Evolutionary conservation across 352 stramenopile species (phyloP), one percentile per base, ranked within the genome.

Genomic region (Halophytophthora batemanensis): DNA sequence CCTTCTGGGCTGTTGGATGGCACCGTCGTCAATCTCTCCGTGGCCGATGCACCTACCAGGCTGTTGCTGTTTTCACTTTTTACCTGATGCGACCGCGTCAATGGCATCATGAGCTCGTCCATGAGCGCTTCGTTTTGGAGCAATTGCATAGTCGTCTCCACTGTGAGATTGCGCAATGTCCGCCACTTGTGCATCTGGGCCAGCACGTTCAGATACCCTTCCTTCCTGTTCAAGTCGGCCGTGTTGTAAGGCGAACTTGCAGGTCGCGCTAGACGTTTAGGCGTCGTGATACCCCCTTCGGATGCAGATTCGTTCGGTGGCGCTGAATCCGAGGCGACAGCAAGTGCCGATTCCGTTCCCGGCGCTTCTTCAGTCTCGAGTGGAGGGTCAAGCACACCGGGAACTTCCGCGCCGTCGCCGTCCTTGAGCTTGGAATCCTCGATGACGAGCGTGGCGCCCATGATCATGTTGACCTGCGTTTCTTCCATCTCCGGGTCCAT

Each of bases 401-500:
- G 25, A 13, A 31, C 14, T 14, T 31, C 55, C 29, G 38, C 11
- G 22, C 29, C 22, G 12, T 19, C 39, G 36, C 56, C 45, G 2
- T 71, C 52, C 1, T 41, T 43, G 31, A 42, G 41, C 5, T 71
- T 65, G 14, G 59, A 47, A 14, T 75, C 66, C 23, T 92, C 78
- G 23, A 92, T 77, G 10, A 82, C 81, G 6, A 92, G 71, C 19
- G 81, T 92, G 13, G 81, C 78, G 14, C 81, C 81, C 74, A 92
- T 86, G 56, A 92, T 87, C 56, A 92, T 74, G 21, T 75, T 87
- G 17, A 92, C 77, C n/a, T 82, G 78, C 0, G 77, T 86, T 33
- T 86, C 81, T 46, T 92, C 81, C 18, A 74, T 76, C 3, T 67
- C 43, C 2, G 59, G 69, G 38, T 82, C 63, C 50, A 88, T 69